These are phyloP conservation scores for Arthrobotrys conoides DNA, from an alignment of 2,329 filamentous ascomycete genomes.

Conservation along the genomic window DNA sequence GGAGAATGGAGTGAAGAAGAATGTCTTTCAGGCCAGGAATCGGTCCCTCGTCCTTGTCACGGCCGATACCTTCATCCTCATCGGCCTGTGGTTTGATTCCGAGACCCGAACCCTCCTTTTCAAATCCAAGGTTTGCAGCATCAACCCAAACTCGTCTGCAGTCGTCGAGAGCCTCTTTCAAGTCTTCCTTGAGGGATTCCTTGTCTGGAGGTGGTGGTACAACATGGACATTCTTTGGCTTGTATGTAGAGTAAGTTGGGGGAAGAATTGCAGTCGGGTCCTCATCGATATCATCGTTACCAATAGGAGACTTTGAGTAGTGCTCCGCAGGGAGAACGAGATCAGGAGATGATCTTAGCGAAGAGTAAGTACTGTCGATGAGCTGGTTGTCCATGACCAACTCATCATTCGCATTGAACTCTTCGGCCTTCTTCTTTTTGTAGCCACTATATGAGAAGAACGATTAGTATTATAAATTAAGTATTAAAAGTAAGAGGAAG, in stretches of 20 bases:
- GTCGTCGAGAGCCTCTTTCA: conserved; percentile 74
- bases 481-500: not conserved
- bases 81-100: conserved; percentile 36
- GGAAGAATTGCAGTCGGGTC: conserved; percentile 85
- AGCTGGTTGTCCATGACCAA: conserved; percentile 69
- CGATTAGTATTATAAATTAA: conserved; percentile 15
- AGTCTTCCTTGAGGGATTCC: conserved; percentile 79
- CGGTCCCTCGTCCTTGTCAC: conserved; percentile 54
- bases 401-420: conserved; percentile 41
- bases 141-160: conserved; percentile 60
- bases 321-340: conserved; percentile 67
- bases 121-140: conserved; percentile 51
- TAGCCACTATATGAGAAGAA: conserved; percentile 40
- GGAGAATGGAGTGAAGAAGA: conserved; percentile 75
- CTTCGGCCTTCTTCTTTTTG: conserved; percentile 36
- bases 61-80: conserved; percentile 53
- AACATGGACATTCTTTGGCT: conserved; percentile 83
- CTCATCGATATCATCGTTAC: conserved; percentile 74
- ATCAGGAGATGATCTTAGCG: conserved; percentile 75
- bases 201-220: conserved; percentile 84
- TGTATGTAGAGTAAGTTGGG: conserved; percentile 97
- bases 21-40: conserved; percentile 58
- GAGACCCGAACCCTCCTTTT: conserved; percentile 40
- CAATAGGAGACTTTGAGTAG: conserved; percentile 69
- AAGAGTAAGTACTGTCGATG: conserved; percentile 74